Percentiles rank a stretch among this genome's conserved stretches.
phyloP scores from a whole-genome alignment of 106 monocot species.

The Vanilla planifolia region DNA sequence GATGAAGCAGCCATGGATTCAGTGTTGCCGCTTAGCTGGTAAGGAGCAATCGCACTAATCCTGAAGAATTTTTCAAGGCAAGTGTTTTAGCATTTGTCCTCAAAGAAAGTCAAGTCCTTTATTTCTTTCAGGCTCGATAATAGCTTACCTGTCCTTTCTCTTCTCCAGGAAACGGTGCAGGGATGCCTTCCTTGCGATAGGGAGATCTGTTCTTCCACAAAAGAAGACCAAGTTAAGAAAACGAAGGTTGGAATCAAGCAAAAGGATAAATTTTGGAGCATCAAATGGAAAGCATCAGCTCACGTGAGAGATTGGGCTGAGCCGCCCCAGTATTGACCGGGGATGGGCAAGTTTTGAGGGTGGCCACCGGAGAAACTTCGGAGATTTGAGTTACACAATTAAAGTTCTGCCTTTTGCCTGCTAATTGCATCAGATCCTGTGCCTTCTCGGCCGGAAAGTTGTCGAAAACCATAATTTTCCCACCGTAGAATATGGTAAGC shows the following conservation, averaged over 20 bases:
- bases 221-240: too few species aligned
- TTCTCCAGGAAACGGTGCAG: conserved; percentile 81
- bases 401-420: background rate
- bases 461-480: conserved; percentile 21
- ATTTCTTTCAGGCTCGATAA: background rate
- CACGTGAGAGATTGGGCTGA: conserved; percentile 2
- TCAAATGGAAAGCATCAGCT: background rate
- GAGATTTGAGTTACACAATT: background rate
- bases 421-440: conserved; percentile 17
- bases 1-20: background rate
- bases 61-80: conserved; percentile 6
- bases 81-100: background rate
- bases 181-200: conserved; percentile 53
- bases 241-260: background rate
- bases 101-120: background rate
- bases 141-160: conserved; percentile 67
- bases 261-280: background rate
- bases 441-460: conserved; percentile 22
- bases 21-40: conserved; percentile 11
- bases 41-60: conserved; percentile 33
- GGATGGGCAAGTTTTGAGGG: background rate
- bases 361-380: background rate
- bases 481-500: conserved; percentile 18
- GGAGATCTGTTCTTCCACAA: conserved; percentile 29
- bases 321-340: background rate